phyloP scores from a whole-genome alignment of 176 grass and related monocot genomes.

The Phoenix dactylifera region DNA sequence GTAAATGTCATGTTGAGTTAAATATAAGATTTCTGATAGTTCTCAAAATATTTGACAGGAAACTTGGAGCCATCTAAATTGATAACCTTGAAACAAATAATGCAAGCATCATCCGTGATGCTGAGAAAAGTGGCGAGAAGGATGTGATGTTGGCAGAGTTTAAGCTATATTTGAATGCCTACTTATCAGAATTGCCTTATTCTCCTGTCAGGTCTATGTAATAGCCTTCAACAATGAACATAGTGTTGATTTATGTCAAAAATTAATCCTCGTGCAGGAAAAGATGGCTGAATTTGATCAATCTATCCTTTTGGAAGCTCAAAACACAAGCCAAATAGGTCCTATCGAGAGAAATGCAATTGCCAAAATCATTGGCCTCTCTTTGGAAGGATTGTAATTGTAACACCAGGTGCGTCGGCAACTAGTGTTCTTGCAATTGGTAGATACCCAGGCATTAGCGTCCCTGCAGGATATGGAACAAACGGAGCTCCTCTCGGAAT shows the following conservation, averaged over 20 bases:
- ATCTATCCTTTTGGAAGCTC: neutral
- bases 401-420: neutral
- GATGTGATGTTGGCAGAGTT: constrained; percentile 43
- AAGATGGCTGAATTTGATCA: neutral
- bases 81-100: constrained; percentile 50
- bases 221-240: constrained; percentile 61
- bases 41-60: constrained; percentile 4
- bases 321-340: neutral
- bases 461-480: constrained; percentile 40
- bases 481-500: constrained; percentile 46
- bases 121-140: constrained; percentile 28
- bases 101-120: constrained; percentile 32
- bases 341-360: neutral
- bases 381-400: neutral
- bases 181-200: constrained; percentile 28
- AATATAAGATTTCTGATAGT: no score
- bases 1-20: no score
- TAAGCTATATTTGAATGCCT: constrained; percentile 38
- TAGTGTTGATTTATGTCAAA: neutral
- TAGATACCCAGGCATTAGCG: constrained; percentile 48
- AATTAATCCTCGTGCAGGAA: neutral
- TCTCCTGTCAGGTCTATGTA: constrained; percentile 44
- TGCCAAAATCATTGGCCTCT: neutral
- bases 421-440: constrained; percentile 27
- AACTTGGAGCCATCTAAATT: constrained; percentile 30